Percentiles rank a stretch among this genome's conserved stretches.
phyloP scores from a whole-genome alignment of 257 asterid genomes.

The Eustoma russellianum region DNA sequence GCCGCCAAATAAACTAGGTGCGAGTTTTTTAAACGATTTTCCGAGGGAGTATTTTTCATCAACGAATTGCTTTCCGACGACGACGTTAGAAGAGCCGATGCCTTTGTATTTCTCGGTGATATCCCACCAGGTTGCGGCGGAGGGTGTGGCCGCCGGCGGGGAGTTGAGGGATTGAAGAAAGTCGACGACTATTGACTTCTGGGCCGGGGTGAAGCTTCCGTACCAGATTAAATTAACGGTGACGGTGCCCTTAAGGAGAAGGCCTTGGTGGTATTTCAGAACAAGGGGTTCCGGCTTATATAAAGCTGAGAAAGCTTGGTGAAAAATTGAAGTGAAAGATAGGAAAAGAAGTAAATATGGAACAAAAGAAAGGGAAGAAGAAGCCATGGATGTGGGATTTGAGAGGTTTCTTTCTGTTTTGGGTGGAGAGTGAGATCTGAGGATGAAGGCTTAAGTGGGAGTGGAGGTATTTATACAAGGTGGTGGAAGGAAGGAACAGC shows the following conservation, averaged over 20 bases:
- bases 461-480: conserved; percentile 5
- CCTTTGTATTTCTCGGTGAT: conserved; percentile 33
- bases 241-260: conserved; percentile 28
- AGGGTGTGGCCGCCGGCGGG: neutral
- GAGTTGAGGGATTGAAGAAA: conserved; percentile 28
- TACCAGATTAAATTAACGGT: conserved; percentile 39
- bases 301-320: conserved; percentile 7
- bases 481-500: conserved; percentile 8
- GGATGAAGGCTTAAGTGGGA: neutral
- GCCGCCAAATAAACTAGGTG: conserved; percentile 50
- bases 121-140: conserved; percentile 33
- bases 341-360: neutral
- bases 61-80: conserved; percentile 44
- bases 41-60: conserved; percentile 50
- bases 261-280: conserved; percentile 29
- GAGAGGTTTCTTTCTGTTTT: too few species aligned
- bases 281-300: conserved; percentile 26
- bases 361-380: neutral
- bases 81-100: conserved; percentile 26
- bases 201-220: conserved; percentile 28
- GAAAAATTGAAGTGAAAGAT: neutral
- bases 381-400: neutral
- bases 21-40: conserved; percentile 38
- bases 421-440: neutral
- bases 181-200: conserved; percentile 27